Conservation (phyloP, 2,329 filamentous ascomycete genomes). For the Fusarium redolens region DNA sequence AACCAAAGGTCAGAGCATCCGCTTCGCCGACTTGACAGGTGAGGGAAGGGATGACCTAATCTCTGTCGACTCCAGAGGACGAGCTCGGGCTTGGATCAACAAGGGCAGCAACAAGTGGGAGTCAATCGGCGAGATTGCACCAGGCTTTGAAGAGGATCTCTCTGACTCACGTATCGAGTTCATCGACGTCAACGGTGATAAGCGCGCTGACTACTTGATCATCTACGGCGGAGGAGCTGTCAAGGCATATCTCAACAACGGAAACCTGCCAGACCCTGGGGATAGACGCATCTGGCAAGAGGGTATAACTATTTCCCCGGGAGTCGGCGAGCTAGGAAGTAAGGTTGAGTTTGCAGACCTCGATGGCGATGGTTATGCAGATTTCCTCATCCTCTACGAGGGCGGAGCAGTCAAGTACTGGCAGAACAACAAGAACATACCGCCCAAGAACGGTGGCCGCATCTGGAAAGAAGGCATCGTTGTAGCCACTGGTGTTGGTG, state of each 20-base stretch:
- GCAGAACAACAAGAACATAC: conserved; percentile 22
- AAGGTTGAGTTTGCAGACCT: conserved; percentile 33
- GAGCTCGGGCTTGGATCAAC: conserved; percentile 26
- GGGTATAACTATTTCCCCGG: conserved; percentile 4
- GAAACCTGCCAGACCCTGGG: background rate
- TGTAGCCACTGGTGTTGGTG: conserved; percentile 6
- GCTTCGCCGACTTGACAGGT: conserved; percentile 10
- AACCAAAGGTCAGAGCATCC: background rate
- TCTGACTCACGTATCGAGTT: conserved; percentile 9
- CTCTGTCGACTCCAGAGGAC: conserved; percentile 8
- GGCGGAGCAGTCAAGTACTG: conserved; percentile 23
- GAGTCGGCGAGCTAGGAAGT: conserved; percentile 1
- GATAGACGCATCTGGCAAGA: conserved; percentile 11
- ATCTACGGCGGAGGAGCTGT: conserved; percentile 33
- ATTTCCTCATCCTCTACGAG: conserved; percentile 13
- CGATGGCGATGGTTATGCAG: conserved; percentile 20
- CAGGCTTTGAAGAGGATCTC: background rate
- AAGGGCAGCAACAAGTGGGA: background rate
- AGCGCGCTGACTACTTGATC: conserved; percentile 28
- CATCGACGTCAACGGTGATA: conserved; percentile 25
- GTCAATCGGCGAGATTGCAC: conserved; percentile 11
- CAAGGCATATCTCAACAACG: conserved; percentile 27
- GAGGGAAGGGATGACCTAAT: conserved; percentile 9
- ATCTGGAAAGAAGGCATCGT: conserved; percentile 27
- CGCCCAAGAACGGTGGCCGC: background rate